phyloP scores from a whole-genome alignment of 2,329 filamentous ascomycete genomes.

The Ramichloridium luteum region DNA sequence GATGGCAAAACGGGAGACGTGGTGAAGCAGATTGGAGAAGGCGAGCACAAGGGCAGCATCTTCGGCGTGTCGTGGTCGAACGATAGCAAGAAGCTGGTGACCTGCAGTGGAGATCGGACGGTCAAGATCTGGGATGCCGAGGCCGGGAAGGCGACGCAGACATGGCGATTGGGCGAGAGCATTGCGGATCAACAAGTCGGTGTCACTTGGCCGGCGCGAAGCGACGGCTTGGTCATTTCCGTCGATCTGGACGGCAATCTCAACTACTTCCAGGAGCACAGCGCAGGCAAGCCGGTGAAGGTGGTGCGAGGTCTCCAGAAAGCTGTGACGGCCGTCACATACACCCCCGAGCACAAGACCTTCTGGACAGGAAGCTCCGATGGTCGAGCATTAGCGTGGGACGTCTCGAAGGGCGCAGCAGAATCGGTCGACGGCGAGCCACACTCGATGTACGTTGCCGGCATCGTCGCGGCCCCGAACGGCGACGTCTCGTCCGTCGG shows the following conservation, averaged over 20 bases:
- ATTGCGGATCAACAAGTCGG: conserved; percentile 84
- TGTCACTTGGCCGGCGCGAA: conserved; percentile 75
- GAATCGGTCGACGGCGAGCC: conserved; percentile 63
- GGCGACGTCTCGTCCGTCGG: conserved; percentile 66
- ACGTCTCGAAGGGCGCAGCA: conserved; percentile 56
- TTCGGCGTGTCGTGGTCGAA: conserved; percentile 83
- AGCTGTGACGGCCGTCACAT: conserved; percentile 66
- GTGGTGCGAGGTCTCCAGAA: conserved; percentile 83
- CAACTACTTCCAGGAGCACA: conserved; percentile 71
- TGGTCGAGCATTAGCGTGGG: conserved; percentile 75
- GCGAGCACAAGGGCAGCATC: conserved; percentile 77
- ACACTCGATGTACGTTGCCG: conserved; percentile 76
- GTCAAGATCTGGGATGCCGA: conserved; percentile 91
- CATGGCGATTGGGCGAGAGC: conserved; percentile 73
- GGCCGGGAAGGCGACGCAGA: conserved; percentile 61
- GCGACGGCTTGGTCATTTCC: conserved; percentile 79
- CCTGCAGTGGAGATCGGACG: conserved; percentile 86
- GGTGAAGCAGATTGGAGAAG: conserved; percentile 63
- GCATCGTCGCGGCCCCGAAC: conserved; percentile 48
- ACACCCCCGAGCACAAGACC: conserved; percentile 45
- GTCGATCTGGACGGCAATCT: conserved; percentile 79
- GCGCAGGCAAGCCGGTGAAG: conserved; percentile 51
- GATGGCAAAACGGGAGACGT: conserved; percentile 91
- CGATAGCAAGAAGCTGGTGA: conserved; percentile 77
- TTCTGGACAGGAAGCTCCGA: conserved; percentile 89